Evolutionary conservation across 2,329 filamentous ascomycete genomes (phyloP), one percentile per base, ranked within the genome.

Genomic region (Fusarium hostae): DNA sequence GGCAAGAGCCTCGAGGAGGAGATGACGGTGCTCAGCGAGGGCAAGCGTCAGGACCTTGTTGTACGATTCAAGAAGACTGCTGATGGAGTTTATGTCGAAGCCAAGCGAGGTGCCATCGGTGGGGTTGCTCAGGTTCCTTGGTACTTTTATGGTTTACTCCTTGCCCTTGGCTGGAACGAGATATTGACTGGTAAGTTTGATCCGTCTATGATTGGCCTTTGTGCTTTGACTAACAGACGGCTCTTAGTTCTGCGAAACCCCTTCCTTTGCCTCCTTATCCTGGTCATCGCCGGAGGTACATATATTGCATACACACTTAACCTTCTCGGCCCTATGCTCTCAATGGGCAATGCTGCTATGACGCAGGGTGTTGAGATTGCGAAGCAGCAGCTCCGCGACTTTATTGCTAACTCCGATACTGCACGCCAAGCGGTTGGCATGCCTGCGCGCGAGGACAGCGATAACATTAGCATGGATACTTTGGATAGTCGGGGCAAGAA

Each of bases 101-200:
- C 96, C 54, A 99, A 99, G 87, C 90, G 96, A 64, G 95, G 95
- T 79, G 96, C 96, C 44, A 97, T 99, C 79, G 96, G 96, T 59
- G 95, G 95, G 63, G 93, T 99, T 76, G 93, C 95, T 8, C 95
- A 98, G 81, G 91, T 99, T 54, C 96, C 96, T 9, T 84, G 97
- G 68, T 98, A 98, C 82, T 98, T 99, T 82, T 99, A 98, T 77
- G 94, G 90, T 44, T 81, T 98, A 62, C 86, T 99, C 62, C 84
- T 99, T 72, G 93, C 94, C 26, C 86, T 99, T 52, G 96, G 96
- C n/a, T 99, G 96, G 96, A 99, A 99, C 82, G 96, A 99, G 83
- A 95, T 99, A 71, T 85, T 97, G 74, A 93, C 95, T 78, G 94
- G 95, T 97, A 87, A 87, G 92, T 80, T 41, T 34, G 22, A 34